Base-by-base conservation (phyloP, 495 filamentous ascomycete species). In the Annulohypoxylon moriforme region DNA sequence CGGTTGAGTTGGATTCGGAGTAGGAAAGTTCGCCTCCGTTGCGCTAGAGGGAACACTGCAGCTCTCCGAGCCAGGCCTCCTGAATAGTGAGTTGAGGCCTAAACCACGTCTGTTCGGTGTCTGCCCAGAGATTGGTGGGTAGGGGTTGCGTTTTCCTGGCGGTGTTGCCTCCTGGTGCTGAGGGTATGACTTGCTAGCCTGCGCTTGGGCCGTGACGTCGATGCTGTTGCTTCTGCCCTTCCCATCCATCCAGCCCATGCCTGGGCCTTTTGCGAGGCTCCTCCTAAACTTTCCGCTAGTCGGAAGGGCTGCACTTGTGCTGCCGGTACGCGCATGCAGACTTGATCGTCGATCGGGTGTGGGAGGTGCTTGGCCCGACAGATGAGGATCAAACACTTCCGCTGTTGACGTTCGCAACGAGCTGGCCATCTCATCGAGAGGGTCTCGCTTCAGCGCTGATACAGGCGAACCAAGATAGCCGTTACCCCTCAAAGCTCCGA, bases 331-430 rank as follows among this genome's bases (percentile, higher is more conserved):
- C 16, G 82, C 78, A 58, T 81, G 76, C 1, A 85, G 70, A 55
- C 82, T 85, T 27, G 82, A 83, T 60, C 81, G 77, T 13, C 83
- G 68, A 62, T 83, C 75, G 14, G 83, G 82, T 1, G 80, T 79
- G 6, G 75, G 80, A 0, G 79, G 81, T 52, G 44, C 73, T 53
- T 44, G 62, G 11, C 44, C 68, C 22, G 62, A 53, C 31, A 67
- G 33, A 22, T 68, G 49, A 52, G 66, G 53, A 24, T 79, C 71
- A 38, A 80, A 69, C 13, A 79, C 42, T 1, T 70, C 74, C 13
- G 68, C 33, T 36, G 73, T 72, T 8, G 76, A 67, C 4, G 76
- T 56, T 14, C 74, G 74, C 24, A 80, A 66, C 10, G 78, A 80
- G n/a, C 76, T 72, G 7, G 77, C 71, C 10, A 81, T 76, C 55